Evolutionary conservation across 192 early-diverging fungal species (phyloP), one percentile per base, ranked within the genome.

Genomic region (Allomyces macrogynus): DNA sequence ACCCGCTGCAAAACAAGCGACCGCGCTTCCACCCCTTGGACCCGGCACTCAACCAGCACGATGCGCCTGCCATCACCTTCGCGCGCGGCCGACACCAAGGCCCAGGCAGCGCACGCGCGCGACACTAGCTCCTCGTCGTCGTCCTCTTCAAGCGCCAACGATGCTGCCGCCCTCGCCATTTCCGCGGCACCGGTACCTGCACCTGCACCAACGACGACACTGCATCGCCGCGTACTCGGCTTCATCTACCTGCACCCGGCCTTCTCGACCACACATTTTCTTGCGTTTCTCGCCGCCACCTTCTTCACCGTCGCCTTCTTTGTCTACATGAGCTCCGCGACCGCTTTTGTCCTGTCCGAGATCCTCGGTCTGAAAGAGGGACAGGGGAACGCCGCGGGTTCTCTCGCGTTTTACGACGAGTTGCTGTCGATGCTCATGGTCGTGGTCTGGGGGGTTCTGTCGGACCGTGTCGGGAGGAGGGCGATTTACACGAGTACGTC

Each of bases 381-480:
- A 12, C 62, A 27, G 0, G 80, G 80, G 23, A 69, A 71, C 54
- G 54, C 77, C 5, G 73, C 79, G 0, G 87, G 87, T 1, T 77
- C 74, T 18, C 67, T 89, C 3, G 73, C 78, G 1, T 80, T 89
- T 27, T 84, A 81, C 64, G 82, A 81, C 60, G 80, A 89, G 72
- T 69, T 86, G 61, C 61, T 84, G 22, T 77, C 83, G 40, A 26
- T 89, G 1, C 61, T 79, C 26, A 64, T 72, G 7, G 83, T 83
- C 1, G 67, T 69, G 3, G 10, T 83, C 22, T 86, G 86, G 81
- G 85, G 84, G 10, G 27, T 84, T 23, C 65, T 75, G 0, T 83
- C 82, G 1, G 88, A 88, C 66, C 67, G 73, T 3, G 64, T 84
- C 22, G 83, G 81, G 18, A 74, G 82, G 61, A 70, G 76, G 18